Evolutionary conservation across 208 protist genomes (phyloP), one percentile per base, ranked within the genome.

Genomic region (Leishmania arabica): DNA sequence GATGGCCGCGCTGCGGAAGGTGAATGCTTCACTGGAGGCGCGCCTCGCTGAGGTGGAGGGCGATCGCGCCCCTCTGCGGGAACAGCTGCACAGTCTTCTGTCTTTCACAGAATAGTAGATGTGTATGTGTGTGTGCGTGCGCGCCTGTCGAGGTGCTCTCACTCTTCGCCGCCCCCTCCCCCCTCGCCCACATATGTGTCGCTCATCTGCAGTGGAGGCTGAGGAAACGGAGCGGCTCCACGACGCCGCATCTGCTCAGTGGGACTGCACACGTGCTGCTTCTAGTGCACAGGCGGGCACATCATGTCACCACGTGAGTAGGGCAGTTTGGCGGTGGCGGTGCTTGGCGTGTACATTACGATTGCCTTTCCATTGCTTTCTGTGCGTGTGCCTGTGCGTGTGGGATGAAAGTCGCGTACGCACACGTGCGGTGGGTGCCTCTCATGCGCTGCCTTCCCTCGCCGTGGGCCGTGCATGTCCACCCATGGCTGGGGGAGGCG

Each of bases 61-160:
- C 9, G 93, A 95, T 45, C 86, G 92, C 6, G 92, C 93, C 17
- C 91, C 92, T 58, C 80, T 97, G 78, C 90, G 93, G 27, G 91
- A 94, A 78, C 93, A 93, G 69, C 84, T 97, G 65, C 91, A 92
- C 73, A 89, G 88, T 64, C 75, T 96, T 24, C 82, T 97, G 1
- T 51, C 84, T 15, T 70, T 75, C 45, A 54, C 37, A 0, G 58
- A 74, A 15, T 77, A 68, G 37, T 34, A 42, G 68, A 71, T 7
- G 53, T 68, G 11, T n/a, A 19, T 27, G 34, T 40, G 27, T 13
- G 40, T 49, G 2, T 21, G 27, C n/a, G 11, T 21, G 13, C n/a
- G 27, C 45, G 4, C 9, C 42, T 11, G 42, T 73, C 24, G 47
- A 13, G 45, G 27, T 31, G 27, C 40, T 53, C 21, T 47, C 24